These are phyloP conservation scores for Flaveria trinervia DNA, from an alignment of 129 eudicot genomes.

Conservation along the genomic window DNA sequence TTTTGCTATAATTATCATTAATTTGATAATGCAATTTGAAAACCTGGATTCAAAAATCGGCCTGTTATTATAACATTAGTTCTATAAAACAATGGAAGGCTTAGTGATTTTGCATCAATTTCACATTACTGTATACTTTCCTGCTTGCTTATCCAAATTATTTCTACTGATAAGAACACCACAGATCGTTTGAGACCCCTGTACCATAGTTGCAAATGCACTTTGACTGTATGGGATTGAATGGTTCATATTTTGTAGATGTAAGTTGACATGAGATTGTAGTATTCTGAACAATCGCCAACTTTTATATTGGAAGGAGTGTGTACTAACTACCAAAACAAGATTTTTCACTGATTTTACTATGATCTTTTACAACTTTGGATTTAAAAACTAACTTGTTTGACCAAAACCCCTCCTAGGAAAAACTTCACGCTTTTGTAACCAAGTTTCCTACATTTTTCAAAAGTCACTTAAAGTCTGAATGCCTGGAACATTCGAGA, in stretches of 20 bases:
- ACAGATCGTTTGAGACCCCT: neutral
- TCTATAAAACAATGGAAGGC: conserved; percentile 12
- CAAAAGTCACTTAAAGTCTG: too few relatives aligned
- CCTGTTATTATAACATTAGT: neutral
- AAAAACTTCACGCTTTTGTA: too few relatives aligned
- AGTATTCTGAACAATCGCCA: neutral
- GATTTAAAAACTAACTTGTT: neutral
- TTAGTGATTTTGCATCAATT: conserved; percentile 6
- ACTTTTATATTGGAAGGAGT: neutral
- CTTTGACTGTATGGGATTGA: neutral
- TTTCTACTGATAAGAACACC: neutral
- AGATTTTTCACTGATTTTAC: neutral
- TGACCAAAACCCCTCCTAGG: neutral
- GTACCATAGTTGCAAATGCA: neutral
- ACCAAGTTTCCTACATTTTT: too few relatives aligned
- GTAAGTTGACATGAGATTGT: neutral
- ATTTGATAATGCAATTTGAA: neutral
- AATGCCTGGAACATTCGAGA: too few relatives aligned
- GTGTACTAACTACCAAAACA: neutral
- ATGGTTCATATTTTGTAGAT: neutral
- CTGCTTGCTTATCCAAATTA: neutral
- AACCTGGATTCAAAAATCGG: neutral
- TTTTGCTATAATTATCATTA: neutral
- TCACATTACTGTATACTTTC: neutral
- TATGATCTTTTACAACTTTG: neutral